Conservation (phyloP, 805 yeast genomes). For the Lachancea sp. region DNA sequence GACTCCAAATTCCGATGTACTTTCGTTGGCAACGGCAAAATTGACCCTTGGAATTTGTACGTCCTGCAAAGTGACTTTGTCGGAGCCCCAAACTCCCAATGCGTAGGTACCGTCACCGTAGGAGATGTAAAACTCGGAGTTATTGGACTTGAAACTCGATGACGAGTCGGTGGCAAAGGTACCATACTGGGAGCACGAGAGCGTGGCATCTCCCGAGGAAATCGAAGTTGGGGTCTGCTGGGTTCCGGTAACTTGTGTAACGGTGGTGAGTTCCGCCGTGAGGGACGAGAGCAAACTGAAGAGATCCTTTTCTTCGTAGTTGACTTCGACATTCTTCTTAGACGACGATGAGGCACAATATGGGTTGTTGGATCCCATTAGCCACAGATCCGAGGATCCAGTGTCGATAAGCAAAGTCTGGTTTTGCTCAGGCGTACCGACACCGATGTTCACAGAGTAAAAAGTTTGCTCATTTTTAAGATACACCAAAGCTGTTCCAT, state of each 20-base stretch:
- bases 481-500: slow-evolving; percentile 30
- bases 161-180: slow-evolving; percentile 22
- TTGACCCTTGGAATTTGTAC: slow-evolving; percentile 44
- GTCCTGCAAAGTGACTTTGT: slow-evolving; percentile 50
- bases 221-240: slow-evolving; percentile 1
- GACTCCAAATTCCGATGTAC: slow-evolving; percentile 62
- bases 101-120: slow-evolving; percentile 52
- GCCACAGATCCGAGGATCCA: slow-evolving; percentile 73
- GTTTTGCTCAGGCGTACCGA: slow-evolving; percentile 57
- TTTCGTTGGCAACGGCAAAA: slow-evolving; percentile 66
- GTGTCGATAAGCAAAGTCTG: slow-evolving; percentile 61
- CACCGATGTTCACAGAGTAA: slow-evolving; percentile 38
- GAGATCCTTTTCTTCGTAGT: neutral
- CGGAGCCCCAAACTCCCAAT: slow-evolving; percentile 42
- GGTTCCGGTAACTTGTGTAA: neutral
- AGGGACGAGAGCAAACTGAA: neutral
- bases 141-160: slow-evolving; percentile 22
- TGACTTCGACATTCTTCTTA: neutral
- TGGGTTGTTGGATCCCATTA: slow-evolving; percentile 43
- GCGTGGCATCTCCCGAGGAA: slow-evolving; percentile 18
- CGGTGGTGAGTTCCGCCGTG: neutral
- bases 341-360: slow-evolving; percentile 30
- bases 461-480: slow-evolving; percentile 38
- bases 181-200: slow-evolving; percentile 38
- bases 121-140: slow-evolving; percentile 37